phyloP scores from a whole-genome alignment of 768 basidiomycete species.

The Trametes maxima region DNA sequence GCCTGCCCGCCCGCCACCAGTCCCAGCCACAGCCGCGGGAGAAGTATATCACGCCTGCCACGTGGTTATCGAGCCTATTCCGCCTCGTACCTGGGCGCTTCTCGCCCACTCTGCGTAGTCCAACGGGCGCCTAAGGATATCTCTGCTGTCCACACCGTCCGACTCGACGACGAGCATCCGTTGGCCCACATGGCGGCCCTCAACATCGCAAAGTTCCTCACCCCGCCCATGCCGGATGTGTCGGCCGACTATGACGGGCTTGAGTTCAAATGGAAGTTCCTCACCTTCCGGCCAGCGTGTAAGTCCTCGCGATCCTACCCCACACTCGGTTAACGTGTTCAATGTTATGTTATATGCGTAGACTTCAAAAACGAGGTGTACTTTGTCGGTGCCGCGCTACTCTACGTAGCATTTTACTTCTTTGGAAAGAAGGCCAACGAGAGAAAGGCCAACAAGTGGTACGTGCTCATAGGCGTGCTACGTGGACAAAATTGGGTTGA shows the following conservation, averaged over 20 bases:
- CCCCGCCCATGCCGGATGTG: constrained; percentile 56
- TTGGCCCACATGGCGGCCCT: constrained; percentile 21
- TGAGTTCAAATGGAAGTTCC: constrained; percentile 70
- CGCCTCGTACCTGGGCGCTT: constrained; percentile 14
- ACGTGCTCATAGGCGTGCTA: constrained; percentile 28
- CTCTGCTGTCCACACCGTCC: not conserved
- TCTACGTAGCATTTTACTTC: constrained; percentile 60
- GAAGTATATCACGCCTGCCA: constrained; percentile 3
- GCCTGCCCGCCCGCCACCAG: not conserved
- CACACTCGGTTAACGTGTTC: constrained; percentile 5
- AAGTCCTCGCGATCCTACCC: constrained; percentile 31
- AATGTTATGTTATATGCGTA: constrained; percentile 28
- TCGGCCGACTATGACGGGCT: constrained; percentile 69
- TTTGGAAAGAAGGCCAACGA: constrained; percentile 64
- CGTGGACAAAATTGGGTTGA: not conserved
- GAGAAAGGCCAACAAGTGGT: constrained; percentile 67
- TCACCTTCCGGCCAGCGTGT: constrained; percentile 84
- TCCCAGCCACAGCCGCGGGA: constrained; percentile 2
- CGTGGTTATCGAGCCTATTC: constrained; percentile 12
- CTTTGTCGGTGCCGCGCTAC: constrained; percentile 52
- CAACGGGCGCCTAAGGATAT: not conserved
- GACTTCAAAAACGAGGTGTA: constrained; percentile 69
- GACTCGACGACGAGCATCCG: not conserved
- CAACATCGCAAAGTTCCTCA: constrained; percentile 19
- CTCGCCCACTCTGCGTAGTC: not conserved